phyloP scores from a whole-genome alignment of 2,329 filamentous ascomycete species.

The Fusarium irregulare region DNA sequence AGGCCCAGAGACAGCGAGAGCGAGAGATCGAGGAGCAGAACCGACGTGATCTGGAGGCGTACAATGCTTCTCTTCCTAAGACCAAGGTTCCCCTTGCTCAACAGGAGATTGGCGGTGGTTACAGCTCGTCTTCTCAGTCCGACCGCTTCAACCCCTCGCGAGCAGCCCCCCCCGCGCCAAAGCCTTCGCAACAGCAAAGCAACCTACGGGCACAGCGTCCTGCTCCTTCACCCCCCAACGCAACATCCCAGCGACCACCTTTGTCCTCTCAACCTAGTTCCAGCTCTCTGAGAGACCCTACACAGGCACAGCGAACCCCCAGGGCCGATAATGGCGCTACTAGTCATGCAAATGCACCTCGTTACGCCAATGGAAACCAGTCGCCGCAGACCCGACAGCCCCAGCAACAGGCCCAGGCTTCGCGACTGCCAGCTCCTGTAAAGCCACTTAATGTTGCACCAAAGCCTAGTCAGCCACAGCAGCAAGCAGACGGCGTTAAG shows the following conservation, averaged over 20 bases:
- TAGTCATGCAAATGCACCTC: conserved; percentile 63
- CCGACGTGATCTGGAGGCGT: conserved; percentile 83
- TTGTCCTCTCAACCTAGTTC: conserved; percentile 63
- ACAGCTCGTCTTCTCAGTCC: conserved; percentile 56
- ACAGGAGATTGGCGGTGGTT: conserved; percentile 83
- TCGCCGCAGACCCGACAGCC: conserved; percentile 62
- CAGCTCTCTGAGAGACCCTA: conserved; percentile 56
- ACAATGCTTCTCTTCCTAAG: conserved; percentile 90
- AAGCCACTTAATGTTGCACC: conserved; percentile 83
- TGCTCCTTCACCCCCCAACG: conserved; percentile 74
- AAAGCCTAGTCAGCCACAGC: conserved; percentile 65
- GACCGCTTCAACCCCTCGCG: conserved; percentile 87
- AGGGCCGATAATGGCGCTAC: conserved; percentile 60
- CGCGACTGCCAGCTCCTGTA: conserved; percentile 69
- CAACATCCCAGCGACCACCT: conserved; percentile 58
- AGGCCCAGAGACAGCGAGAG: conserved; percentile 63
- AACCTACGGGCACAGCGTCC: conserved; percentile 78
- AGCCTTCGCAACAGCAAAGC: conserved; percentile 64
- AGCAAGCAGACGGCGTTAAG: conserved; percentile 77
- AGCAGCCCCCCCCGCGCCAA: conserved; percentile 84
- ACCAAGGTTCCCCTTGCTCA: conserved; percentile 83
- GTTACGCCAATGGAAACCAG: conserved; percentile 67
- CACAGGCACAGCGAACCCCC: conserved; percentile 55
- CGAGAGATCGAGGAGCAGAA: conserved; percentile 72
- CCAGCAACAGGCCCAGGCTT: conserved; percentile 59